Evolutionary conservation across 345 rosid genomes (phyloP).

Genomic region (Brassica rapa): DNA sequence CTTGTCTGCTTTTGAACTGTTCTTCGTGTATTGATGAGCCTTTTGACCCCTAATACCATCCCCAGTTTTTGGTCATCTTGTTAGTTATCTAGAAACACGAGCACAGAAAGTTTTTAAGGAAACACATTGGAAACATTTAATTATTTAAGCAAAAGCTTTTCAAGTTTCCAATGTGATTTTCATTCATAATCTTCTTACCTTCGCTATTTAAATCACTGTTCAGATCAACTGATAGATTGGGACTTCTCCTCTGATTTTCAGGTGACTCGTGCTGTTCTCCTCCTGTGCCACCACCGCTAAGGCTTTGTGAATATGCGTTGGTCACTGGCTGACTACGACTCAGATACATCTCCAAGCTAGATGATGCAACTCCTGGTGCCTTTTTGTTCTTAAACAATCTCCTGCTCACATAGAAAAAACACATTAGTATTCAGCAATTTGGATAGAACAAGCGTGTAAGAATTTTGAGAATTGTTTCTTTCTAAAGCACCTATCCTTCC

Average conservation of each 20-base stretch:
- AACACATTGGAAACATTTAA: not conserved
- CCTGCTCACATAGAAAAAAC: slow-evolving; percentile 45
- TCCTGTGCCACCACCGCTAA: slow-evolving; percentile 15
- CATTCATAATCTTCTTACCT: slow-evolving; percentile 41
- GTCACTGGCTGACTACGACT: slow-evolving; percentile 47
- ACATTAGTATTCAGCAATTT: not conserved
- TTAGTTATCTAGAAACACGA: slow-evolving; percentile 24
- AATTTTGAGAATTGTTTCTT: not conserved
- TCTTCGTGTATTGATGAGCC: not conserved
- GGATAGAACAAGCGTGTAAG: not conserved
- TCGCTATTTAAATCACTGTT: slow-evolving; percentile 59
- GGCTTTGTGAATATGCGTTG: slow-evolving; percentile 55
- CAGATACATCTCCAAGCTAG: slow-evolving; percentile 59
- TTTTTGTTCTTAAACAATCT: slow-evolving; percentile 59
- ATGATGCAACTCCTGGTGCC: slow-evolving; percentile 47
- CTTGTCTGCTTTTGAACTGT: not conserved
- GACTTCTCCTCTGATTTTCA: slow-evolving; percentile 48
- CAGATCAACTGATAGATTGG: slow-evolving; percentile 58
- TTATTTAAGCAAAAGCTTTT: not conserved
- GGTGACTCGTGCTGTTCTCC: slow-evolving; percentile 42
- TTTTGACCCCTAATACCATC: not conserved
- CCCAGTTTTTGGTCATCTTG: slow-evolving; percentile 10
- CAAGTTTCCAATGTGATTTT: not conserved
- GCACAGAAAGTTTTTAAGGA: not conserved
- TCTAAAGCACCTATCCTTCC: slow-evolving; percentile 65